Evolutionary conservation across 805 yeast species (phyloP).

Genomic region (Yarrowia divulgata): DNA sequence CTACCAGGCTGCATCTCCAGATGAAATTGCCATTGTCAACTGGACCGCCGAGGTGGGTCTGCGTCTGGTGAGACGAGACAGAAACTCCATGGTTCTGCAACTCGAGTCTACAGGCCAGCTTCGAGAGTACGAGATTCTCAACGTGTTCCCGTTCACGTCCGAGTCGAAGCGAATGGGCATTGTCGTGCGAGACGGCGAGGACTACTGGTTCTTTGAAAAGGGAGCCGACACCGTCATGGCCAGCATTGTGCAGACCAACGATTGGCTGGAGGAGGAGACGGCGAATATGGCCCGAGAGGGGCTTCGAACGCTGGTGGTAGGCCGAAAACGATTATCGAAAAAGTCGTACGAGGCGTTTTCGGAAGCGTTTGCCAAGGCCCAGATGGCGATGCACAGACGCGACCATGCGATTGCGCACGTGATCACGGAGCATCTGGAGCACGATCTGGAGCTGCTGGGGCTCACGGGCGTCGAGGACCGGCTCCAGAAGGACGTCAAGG

Average conservation of each 20-base stretch:
- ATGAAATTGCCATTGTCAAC: slow-evolving; percentile 94
- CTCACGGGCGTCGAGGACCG: slow-evolving; percentile 98
- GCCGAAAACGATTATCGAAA: slow-evolving; percentile 71
- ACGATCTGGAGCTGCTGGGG: slow-evolving; percentile 84
- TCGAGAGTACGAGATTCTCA: slow-evolving; percentile 69
- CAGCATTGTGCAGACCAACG: slow-evolving; percentile 79
- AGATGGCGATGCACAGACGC: slow-evolving; percentile 78
- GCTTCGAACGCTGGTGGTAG: slow-evolving; percentile 90
- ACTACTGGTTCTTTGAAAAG: slow-evolving; percentile 84
- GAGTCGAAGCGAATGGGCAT: slow-evolving; percentile 98
- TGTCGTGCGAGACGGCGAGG: slow-evolving; percentile 68
- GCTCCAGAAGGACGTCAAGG: slow-evolving; percentile 87
- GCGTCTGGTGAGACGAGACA: slow-evolving; percentile 79
- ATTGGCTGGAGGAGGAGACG: slow-evolving; percentile 98
- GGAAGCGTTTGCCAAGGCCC: slow-evolving; percentile 71
- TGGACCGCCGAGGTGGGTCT: slow-evolving; percentile 89
- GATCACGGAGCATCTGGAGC: slow-evolving; percentile 74
- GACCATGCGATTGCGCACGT: slow-evolving; percentile 76
- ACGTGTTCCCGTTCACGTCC: slow-evolving; percentile 92
- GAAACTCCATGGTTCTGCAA: slow-evolving; percentile 70
- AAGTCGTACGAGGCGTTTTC: slow-evolving; percentile 68
- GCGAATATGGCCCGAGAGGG: slow-evolving; percentile 99
- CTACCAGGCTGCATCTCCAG: slow-evolving; percentile 98
- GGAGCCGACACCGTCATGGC: slow-evolving; percentile 98
- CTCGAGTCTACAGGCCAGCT: slow-evolving; percentile 62